phyloP scores from a whole-genome alignment of 345 rosid species.

The Boechera divaricarpa region DNA sequence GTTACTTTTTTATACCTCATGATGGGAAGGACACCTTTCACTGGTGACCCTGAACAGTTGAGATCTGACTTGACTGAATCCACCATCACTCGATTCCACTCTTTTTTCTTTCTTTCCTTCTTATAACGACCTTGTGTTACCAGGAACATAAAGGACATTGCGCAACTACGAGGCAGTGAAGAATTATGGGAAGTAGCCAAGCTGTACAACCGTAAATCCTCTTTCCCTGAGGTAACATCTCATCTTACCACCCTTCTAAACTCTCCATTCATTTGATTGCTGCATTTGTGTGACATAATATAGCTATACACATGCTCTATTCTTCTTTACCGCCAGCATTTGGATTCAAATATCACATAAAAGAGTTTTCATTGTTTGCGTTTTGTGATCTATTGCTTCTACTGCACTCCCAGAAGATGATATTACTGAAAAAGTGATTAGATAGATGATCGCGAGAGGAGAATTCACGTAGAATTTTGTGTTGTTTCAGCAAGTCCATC shows the following conservation, averaged over 20 bases:
- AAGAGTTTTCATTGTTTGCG: neutral
- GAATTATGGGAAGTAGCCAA: constrained; percentile 95
- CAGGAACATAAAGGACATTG: constrained; percentile 58
- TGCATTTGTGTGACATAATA: constrained; percentile 5
- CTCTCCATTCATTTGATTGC: constrained; percentile 10
- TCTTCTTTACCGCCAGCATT: constrained; percentile 20
- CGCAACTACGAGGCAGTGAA: constrained; percentile 88
- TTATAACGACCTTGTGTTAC: no score
- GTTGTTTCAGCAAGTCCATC: neutral
- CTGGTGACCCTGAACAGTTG: constrained; percentile 79
- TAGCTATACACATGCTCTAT: neutral
- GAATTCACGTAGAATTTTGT: neutral
- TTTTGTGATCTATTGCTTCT: neutral
- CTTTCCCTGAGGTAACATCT: constrained; percentile 73
- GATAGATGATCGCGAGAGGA: neutral
- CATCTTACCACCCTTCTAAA: constrained; percentile 23
- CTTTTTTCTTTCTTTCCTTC: no score
- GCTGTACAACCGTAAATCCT: constrained; percentile 77
- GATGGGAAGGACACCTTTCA: no score
- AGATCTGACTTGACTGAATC: constrained; percentile 33
- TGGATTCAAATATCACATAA: constrained; percentile 8
- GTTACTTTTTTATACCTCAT: constrained; percentile 48
- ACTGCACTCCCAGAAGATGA: constrained; percentile 1
- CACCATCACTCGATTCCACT: neutral
- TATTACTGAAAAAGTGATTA: neutral